A percentile compares a stretch with the other conserved stretches of the same genome.
These are phyloP conservation scores for Volvox africanus DNA, from an alignment of 139 green algal genomes.

Conservation along the genomic window DNA sequence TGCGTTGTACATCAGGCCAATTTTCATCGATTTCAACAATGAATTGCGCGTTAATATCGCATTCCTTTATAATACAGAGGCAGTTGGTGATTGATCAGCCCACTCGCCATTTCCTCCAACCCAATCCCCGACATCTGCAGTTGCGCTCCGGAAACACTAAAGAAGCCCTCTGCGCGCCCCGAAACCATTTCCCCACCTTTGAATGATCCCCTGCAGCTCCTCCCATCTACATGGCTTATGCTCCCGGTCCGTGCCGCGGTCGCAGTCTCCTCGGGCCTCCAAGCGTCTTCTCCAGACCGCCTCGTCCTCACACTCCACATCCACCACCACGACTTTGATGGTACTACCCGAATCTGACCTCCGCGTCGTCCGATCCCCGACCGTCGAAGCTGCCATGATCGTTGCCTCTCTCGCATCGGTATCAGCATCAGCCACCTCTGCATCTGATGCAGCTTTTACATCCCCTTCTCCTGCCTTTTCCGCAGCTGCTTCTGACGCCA, in stretches of 20 bases:
- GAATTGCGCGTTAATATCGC: too few species aligned
- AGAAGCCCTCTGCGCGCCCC: too few species aligned
- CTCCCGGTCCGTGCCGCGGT: neutral
- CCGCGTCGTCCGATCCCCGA: too few species aligned
- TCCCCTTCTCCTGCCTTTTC: neutral
- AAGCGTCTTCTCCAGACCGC: slow-evolving; percentile 66
- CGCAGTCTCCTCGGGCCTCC: slow-evolving; percentile 54
- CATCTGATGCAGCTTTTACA: neutral
- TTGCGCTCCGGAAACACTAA: too few species aligned
- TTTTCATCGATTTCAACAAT: too few species aligned
- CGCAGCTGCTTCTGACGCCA: neutral
- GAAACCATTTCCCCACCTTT: slow-evolving; percentile 20
- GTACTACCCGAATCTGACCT: neutral
- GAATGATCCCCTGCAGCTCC: slow-evolving; percentile 61
- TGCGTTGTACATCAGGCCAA: too few species aligned
- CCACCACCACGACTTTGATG: slow-evolving; percentile 65
- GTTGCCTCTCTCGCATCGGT: too few species aligned
- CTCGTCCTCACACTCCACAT: slow-evolving; percentile 61
- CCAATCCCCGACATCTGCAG: too few species aligned
- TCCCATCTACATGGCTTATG: slow-evolving; percentile 77
- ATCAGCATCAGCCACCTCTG: neutral
- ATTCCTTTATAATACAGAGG: too few species aligned
- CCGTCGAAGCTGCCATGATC: too few species aligned
- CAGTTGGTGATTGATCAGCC: too few species aligned
- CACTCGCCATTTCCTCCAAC: too few species aligned